Base-by-base conservation (phyloP, 805 yeast genomes). In the Hanseniaspora taiwanica region DNA sequence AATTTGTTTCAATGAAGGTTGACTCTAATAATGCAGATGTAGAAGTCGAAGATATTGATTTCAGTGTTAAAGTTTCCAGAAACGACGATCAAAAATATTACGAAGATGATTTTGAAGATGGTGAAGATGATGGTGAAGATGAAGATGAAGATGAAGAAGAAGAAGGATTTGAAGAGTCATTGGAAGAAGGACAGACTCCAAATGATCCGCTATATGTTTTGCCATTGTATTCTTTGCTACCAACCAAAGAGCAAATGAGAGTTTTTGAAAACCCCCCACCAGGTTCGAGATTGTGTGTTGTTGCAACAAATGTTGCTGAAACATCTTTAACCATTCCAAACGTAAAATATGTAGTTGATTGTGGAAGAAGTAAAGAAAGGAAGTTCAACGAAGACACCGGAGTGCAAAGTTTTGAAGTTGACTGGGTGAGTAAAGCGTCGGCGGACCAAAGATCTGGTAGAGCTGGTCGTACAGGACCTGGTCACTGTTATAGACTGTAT, bases 381-480 rank as follows among this genome's bases (percentile, higher is more conserved):
- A 76, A 74, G 45, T 85, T 66, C 53, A 81, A 87, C 47, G 81
- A 81, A 47, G 77, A 75, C 23, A 82, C 85, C 10, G 94, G 94
- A 3, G 94, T 91, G 25, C 97, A 89, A 60, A 81, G 93, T 44
- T 93, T 81, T 60, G 91, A 83, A 53, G 70, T 91, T 38, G 81
- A 75, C 41, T 91, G 96, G 96, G 68, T 87, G 3, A 81, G 94
- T 36, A 86, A 91, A 52, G 99, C 99, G 1, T 81, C 94, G 44
- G 89, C 97, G 0, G 91, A 76, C 48, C 99, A 91, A 65, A 72
- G 99, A 64, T 64, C 93, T 16, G 97, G 97, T 55, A 78, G 97
- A 67, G 97, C 97, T 38, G 97, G 96, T 56, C 79, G 97, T 70
- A 87, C 96, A 1, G 98, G 97, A 0, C 96, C 98, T 0, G 99